Evolutionary conservation across 164 flowering plant genomes (phyloP), one percentile per base, ranked within the genome.

Genomic region (Tinospora cordifolia): DNA sequence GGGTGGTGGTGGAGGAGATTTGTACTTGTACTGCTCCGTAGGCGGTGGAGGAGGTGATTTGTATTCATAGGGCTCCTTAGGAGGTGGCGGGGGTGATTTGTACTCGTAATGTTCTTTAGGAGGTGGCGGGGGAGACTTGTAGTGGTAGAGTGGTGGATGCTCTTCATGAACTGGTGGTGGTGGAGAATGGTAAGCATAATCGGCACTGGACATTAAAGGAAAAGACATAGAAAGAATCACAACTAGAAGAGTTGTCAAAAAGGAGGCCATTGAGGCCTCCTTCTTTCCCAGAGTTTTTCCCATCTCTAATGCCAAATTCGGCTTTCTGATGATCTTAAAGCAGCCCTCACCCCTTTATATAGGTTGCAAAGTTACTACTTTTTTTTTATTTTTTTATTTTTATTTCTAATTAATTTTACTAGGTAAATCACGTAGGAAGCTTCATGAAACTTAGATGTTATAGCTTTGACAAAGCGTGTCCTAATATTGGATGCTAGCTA

Each of bases 41-140:
- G n/a, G n/a, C n/a, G n/a, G 66, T 34, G 66, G 74, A 11, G 78
- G 78, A 26, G 67, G 71, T n/a, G 64, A 46, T 1, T 47, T 46
- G 38, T 44, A 47, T 6, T 67, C 24, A 40, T 44, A 47, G 13
- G 2, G 3, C 40, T 24, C 36, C 36, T 30, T 30, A 4, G 65
- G 66, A 26, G 65, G 65, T 38, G 65, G 75, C 25, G 70, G 66
- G 8, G 15, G 30, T 17, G 12, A 21, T 24, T 72, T 72, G 64
- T 65, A 39, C 3, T 54, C n/a, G 59, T 54, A 54, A 14, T 44
- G 47, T 22, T 54, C 59, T 22, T 54, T 54, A 6, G 59, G 22
- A 3, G 59, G 59, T 54, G 60, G 60, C n/a, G 60, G 60, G 6
- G 24, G 60, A 54, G 60, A 54, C n/a, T 54, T 54, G 24, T 54